phyloP scores from a whole-genome alignment of 345 rosid species.

The Hibiscus syriacus region DNA sequence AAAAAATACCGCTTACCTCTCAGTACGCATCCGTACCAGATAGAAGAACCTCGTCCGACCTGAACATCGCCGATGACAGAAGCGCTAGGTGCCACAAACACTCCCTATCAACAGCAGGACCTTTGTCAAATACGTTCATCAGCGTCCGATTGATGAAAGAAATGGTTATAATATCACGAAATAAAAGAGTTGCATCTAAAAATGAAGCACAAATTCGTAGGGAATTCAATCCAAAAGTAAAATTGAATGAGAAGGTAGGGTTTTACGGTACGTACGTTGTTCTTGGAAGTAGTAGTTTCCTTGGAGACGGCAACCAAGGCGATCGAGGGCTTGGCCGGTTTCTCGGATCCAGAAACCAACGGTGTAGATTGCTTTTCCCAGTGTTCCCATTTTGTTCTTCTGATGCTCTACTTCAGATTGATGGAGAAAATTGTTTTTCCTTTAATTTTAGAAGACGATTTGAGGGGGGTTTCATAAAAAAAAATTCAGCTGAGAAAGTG shows the following conservation, averaged over 20 bases:
- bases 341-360: slow-evolving; percentile 95
- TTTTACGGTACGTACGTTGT: slow-evolving; percentile 28
- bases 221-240: not conserved
- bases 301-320: slow-evolving; percentile 88
- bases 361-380: slow-evolving; percentile 69
- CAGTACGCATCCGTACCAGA: slow-evolving; percentile 89
- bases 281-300: slow-evolving; percentile 67
- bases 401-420: too few relatives aligned
- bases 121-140: slow-evolving; percentile 72
- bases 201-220: not conserved
- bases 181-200: not conserved
- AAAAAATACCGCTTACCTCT: slow-evolving; percentile 44
- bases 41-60: slow-evolving; percentile 70
- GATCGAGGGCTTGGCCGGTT: slow-evolving; percentile 94
- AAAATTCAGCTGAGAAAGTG: not conserved
- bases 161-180: not conserved
- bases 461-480: not conserved
- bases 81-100: slow-evolving; percentile 89
- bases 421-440: not conserved
- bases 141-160: slow-evolving; percentile 38
- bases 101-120: slow-evolving; percentile 68
- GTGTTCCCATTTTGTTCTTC: slow-evolving; percentile 39
- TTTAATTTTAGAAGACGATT: not conserved
- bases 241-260: not conserved
- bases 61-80: slow-evolving; percentile 70